Conservation (phyloP, 2,329 filamentous ascomycete species). For the Alternaria tenuissima region DNA sequence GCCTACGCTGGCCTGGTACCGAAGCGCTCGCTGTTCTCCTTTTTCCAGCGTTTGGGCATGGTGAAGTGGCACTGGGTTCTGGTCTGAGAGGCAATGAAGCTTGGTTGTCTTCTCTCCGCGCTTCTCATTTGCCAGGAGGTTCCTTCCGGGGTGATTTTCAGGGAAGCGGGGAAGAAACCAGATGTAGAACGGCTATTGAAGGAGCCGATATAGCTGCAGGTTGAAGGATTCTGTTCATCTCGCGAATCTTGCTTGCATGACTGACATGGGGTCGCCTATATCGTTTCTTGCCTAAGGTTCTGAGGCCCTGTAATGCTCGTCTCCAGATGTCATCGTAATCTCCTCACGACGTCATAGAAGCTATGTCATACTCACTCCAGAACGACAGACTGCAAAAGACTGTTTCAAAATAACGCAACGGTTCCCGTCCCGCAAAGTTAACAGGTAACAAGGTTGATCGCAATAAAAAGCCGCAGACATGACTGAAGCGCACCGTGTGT, state of each 20-base stretch:
- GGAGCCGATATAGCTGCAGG: not conserved
- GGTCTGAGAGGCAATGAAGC: not conserved
- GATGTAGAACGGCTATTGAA: not conserved
- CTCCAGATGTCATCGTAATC: not conserved
- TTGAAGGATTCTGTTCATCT: not conserved
- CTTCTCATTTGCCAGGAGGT: no score
- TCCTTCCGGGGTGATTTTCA: not conserved
- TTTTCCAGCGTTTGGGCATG: slow-evolving; percentile 56
- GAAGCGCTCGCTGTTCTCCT: slow-evolving; percentile 53
- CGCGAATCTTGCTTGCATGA: not conserved
- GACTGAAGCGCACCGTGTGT: not conserved
- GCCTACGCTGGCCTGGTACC: slow-evolving; percentile 52
- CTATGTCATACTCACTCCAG: not conserved
- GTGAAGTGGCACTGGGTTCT: slow-evolving; percentile 35
- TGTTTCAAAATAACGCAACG: not conserved
- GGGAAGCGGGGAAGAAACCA: not conserved
- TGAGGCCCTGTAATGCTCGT: not conserved
- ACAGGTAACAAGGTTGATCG: not conserved
- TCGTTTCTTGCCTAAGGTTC: not conserved
- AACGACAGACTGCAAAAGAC: not conserved
- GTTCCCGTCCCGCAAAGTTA: not conserved
- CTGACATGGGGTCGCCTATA: not conserved
- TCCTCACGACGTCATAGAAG: not conserved
- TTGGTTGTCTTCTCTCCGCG: not conserved
- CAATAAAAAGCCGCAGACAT: not conserved